Evolutionary conservation across 106 monocot genomes (phyloP).

Genomic region (Iris macrosiphon): DNA sequence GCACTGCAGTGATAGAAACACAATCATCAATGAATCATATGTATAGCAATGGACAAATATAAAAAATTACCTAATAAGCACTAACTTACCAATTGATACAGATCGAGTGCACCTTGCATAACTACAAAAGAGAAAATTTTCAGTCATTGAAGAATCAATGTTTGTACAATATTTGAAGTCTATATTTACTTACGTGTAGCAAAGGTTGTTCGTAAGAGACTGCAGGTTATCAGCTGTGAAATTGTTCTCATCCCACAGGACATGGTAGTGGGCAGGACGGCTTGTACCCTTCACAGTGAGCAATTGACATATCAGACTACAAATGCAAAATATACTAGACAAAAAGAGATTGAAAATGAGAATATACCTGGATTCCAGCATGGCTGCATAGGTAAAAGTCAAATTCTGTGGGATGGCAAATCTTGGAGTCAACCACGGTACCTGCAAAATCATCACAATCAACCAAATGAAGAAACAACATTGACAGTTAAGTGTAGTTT

Average conservation of each 20-base stretch:
- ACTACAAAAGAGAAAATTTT: constrained; percentile 15
- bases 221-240: constrained; percentile 72
- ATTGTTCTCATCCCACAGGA: constrained; percentile 90
- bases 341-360: background rate
- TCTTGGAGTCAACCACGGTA: constrained; percentile 86
- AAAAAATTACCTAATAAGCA: background rate
- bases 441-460: constrained; percentile 38
- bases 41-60: background rate
- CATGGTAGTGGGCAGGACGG: constrained; percentile 92
- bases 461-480: background rate
- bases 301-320: no score
- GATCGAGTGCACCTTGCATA: constrained; percentile 90
- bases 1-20: constrained; percentile 37
- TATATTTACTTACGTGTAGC: constrained; percentile 71
- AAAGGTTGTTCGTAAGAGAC: constrained; percentile 81
- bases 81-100: constrained; percentile 59
- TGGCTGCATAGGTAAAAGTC: constrained; percentile 92
- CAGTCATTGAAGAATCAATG: background rate
- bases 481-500: background rate
- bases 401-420: constrained; percentile 90
- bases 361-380: constrained; percentile 76
- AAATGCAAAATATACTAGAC: no score
- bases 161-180: background rate
- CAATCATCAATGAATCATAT: background rate
- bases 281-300: constrained; percentile 58